Evolutionary conservation across 2,329 filamentous ascomycete species (phyloP).

Genomic region (Colletotrichum noveboracense): DNA sequence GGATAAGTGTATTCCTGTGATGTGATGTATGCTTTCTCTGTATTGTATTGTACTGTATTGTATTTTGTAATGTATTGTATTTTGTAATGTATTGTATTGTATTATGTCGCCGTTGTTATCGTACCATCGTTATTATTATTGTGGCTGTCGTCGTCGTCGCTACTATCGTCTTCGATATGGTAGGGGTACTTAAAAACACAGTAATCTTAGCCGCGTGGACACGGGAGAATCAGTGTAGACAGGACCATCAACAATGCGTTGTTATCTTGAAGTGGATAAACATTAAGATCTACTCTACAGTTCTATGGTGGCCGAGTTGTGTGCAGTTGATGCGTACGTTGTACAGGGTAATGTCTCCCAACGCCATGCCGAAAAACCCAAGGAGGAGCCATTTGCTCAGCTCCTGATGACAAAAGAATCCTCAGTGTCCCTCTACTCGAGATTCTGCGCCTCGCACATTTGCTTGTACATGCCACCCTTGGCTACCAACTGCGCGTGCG

Average conservation of each 20-base stretch:
- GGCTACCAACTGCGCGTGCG: slow-evolving; percentile 62
- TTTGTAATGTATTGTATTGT: background rate
- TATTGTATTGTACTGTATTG: no score
- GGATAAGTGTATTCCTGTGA: background rate
- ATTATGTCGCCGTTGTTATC: no score
- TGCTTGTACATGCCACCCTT: slow-evolving; percentile 54
- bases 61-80: background rate
- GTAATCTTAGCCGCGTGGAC: no score
- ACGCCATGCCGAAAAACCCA: background rate
- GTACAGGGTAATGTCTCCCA: background rate
- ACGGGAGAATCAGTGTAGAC: background rate
- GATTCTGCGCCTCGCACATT: slow-evolving; percentile 54
- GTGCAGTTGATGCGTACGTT: background rate
- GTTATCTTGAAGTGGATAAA: background rate
- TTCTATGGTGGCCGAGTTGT: background rate
- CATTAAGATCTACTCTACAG: background rate
- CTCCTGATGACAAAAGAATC: background rate
- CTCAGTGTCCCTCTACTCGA: slow-evolving; percentile 32
- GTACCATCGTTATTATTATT: no score
- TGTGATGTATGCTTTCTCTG: no score
- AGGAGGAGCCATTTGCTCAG: background rate
- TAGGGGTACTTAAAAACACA: no score
- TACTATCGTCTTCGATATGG: no score
- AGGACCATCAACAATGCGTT: background rate
- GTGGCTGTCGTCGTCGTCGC: no score